Conservation (phyloP, 129 eudicot species). For the Chrysanthemum seticuspe region DNA sequence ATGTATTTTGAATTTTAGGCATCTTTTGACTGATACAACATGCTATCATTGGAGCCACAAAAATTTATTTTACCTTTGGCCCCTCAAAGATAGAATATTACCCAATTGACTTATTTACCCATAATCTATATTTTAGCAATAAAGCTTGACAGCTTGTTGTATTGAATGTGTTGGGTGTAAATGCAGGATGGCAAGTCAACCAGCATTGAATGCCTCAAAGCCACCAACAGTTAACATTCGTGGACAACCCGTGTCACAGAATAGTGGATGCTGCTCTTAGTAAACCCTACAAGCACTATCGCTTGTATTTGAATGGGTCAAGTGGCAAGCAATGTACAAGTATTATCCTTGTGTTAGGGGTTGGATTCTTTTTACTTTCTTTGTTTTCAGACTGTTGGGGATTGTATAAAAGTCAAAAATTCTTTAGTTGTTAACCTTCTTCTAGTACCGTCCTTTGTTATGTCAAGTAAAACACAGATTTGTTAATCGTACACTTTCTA, state of each 20-base stretch:
- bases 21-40: neutral
- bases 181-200: slow-evolving; percentile 88
- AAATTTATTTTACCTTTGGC: no score
- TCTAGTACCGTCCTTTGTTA: slow-evolving; percentile 18
- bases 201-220: slow-evolving; percentile 55
- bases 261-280: slow-evolving; percentile 79
- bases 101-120: neutral
- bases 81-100: neutral
- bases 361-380: slow-evolving; percentile 31
- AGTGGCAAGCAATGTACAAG: slow-evolving; percentile 38
- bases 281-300: slow-evolving; percentile 11
- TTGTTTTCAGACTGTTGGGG: slow-evolving; percentile 24
- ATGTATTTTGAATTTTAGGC: neutral
- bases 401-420: slow-evolving; percentile 35
- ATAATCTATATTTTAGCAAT: neutral
- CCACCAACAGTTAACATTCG: slow-evolving; percentile 80
- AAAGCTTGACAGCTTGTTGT: no score
- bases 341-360: slow-evolving; percentile 30
- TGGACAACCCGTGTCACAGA: slow-evolving; percentile 85
- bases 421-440: slow-evolving; percentile 26
- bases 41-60: neutral
- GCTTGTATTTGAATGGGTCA: slow-evolving; percentile 27
- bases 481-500: neutral
- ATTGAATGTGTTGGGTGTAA: neutral
- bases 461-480: slow-evolving; percentile 19